Base-by-base conservation (phyloP, 2,329 filamentous ascomycete genomes). In the Diaporthe longicolla region DNA sequence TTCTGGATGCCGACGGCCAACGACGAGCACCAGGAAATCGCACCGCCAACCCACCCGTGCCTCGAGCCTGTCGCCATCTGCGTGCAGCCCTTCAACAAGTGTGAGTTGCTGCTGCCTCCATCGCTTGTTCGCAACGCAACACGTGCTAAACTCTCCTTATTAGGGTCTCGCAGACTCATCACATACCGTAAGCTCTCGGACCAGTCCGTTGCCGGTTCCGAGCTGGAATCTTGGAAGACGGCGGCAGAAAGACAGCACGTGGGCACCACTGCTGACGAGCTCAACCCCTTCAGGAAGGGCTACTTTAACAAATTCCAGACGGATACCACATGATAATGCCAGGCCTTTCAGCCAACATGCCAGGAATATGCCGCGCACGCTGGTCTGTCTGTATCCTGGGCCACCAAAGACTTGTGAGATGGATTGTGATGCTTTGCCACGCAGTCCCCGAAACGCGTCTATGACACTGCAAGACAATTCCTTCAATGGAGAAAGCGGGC, bases 1-100 rank as follows among this genome's bases (percentile, higher is more conserved):
- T 97, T 99, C 86, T 99, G 97, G 97, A 97, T 98, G 94, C 97
- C 97, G 0, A 97, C 95, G 0, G 93, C 95, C 37, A 95, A 94
- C 80, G 92, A 94, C 75, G 90, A 95, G 77, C 89, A 94, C 63
- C 89, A 93, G 73, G 93, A 96, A 80, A 90, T 98, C 29, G 87
- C 90, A 0, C 89, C 96, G 19, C 96, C 96, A 0, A 88, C 87
- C 26, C 95, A 98, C 81, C 93, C 93, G 0, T 90, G 89, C 73
- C 84, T 99, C 19, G 89, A 93, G 78, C 85, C 96, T 32, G 88
- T 95, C 26, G 91, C 89, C 57, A 89, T 95, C 40, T 98, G 95
- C 80, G 91, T 94, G 9, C 97, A 99, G 81, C 87, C 89, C 0
- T 99, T 99, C 81, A 96, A 95, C 80, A 97, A 94, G 83, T 99